Conservation (phyloP, 306 rosid genomes). For the Cucumis hystrix region DNA sequence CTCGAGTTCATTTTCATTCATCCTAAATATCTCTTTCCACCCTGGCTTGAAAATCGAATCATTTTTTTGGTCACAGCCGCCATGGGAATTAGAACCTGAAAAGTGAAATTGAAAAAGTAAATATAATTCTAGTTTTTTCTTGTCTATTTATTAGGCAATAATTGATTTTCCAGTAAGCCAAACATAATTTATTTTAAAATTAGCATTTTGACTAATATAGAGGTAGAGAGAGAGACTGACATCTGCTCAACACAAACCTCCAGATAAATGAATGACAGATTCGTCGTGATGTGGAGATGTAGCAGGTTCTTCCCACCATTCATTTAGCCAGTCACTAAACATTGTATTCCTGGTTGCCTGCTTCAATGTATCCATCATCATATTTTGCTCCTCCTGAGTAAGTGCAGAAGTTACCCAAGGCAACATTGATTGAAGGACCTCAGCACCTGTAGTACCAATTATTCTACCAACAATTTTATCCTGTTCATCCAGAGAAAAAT, state of each 20-base stretch:
- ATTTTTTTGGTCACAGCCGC: constrained; percentile 47
- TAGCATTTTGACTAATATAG: neutral
- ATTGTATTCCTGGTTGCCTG: constrained; percentile 93
- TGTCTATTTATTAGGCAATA: neutral
- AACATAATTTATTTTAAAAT: neutral
- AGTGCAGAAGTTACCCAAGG: constrained; percentile 99
- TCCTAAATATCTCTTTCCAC: constrained; percentile 98
- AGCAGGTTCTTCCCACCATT: constrained; percentile 82
- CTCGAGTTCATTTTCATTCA: constrained; percentile 93
- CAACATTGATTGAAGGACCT: constrained; percentile 96
- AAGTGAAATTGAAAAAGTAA: neutral
- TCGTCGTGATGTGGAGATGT: constrained; percentile 32
- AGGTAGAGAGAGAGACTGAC: neutral
- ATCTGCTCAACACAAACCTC: constrained; percentile 1
- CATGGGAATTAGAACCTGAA: constrained; percentile 53
- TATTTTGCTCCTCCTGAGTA: constrained; percentile 90
- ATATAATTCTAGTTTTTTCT: neutral
- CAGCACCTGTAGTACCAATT: constrained; percentile 99
- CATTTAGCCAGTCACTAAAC: constrained; percentile 98
- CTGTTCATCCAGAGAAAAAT: constrained; percentile 92
- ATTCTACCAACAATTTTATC: constrained; percentile 91
- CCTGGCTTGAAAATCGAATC: constrained; percentile 98
- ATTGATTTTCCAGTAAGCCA: neutral
- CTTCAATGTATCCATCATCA: constrained; percentile 98
- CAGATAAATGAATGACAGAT: constrained; percentile 13